A percentile compares a stretch with the other conserved stretches of the same genome.
These are phyloP conservation scores for Suhomyces chickasaworum DNA, from an alignment of 1,139 yeast species.

Conservation along the genomic window DNA sequence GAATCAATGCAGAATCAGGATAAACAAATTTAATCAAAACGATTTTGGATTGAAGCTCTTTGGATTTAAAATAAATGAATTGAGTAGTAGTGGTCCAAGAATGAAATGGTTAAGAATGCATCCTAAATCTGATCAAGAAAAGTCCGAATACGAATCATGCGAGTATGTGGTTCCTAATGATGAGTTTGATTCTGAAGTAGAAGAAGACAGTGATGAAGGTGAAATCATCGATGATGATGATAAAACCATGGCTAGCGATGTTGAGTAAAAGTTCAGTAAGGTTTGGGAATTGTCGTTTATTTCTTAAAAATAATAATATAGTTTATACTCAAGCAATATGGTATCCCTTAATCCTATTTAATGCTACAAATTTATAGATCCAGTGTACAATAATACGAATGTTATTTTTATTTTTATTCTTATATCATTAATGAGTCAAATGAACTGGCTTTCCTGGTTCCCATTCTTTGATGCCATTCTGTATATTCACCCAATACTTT, in stretches of 20 bases:
- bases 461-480: constrained; percentile 76
- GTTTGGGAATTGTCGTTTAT: constrained; percentile 6
- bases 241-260: constrained; percentile 52
- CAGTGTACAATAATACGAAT: constrained; percentile 7
- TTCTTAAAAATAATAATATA: constrained; percentile 10
- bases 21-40: constrained; percentile 53
- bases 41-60: constrained; percentile 75
- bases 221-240: constrained; percentile 35
- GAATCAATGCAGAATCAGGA: constrained; percentile 53
- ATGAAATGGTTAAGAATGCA: constrained; percentile 91
- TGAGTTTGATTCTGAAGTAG: constrained; percentile 21
- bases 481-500: constrained; percentile 84
- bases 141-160: constrained; percentile 61
- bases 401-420: no score
- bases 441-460: constrained; percentile 68
- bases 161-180: constrained; percentile 56
- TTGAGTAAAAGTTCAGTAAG: constrained; percentile 6
- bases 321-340: constrained; percentile 6
- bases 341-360: constrained; percentile 3
- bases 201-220: constrained; percentile 31
- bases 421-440: constrained; percentile 52
- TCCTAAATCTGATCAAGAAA: constrained; percentile 62
- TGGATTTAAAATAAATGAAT: constrained; percentile 82
- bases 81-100: constrained; percentile 80
- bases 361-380: constrained; percentile 12